These are phyloP conservation scores for Psilocybe cubensis DNA, from an alignment of 768 basidiomycete species.

Conservation along the genomic window DNA sequence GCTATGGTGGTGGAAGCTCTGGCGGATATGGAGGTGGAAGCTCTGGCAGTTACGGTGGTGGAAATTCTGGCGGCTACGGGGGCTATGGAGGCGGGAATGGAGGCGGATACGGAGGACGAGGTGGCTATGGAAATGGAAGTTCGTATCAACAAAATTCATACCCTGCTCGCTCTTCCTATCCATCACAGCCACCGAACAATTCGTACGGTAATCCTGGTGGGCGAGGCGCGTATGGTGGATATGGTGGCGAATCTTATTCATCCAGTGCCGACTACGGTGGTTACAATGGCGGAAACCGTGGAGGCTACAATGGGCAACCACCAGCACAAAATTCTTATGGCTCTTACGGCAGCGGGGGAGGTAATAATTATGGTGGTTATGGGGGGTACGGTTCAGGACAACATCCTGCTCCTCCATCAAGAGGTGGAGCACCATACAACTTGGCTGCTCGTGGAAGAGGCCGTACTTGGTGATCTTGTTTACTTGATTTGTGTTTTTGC, in stretches of 20 bases:
- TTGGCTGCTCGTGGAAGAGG: conserved; percentile 49
- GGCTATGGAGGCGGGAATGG: conserved; percentile 24
- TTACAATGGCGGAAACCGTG: conserved; percentile 13
- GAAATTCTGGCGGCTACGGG: conserved; percentile 26
- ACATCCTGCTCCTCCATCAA: conserved; percentile 31
- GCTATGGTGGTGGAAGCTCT: neutral
- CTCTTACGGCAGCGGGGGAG: conserved; percentile 28
- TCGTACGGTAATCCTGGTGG: conserved; percentile 38
- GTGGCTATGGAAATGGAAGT: conserved; percentile 20
- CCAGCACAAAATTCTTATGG: conserved; percentile 29
- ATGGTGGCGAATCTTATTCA: conserved; percentile 24
- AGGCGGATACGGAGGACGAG: conserved; percentile 23
- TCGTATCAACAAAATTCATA: conserved; percentile 40
- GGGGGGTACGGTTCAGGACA: conserved; percentile 32
- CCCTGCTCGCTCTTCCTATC: conserved; percentile 33
- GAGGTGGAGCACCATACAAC: conserved; percentile 32
- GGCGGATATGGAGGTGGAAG: conserved; percentile 29
- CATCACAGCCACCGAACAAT: conserved; percentile 28
- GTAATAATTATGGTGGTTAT: conserved; percentile 32
- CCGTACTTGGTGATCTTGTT: conserved; percentile 45
- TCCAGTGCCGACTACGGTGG: conserved; percentile 17
- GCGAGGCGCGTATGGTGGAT: conserved; percentile 32
- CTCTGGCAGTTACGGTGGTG: conserved; percentile 33
- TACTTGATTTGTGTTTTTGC: neutral
- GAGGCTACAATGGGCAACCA: conserved; percentile 19